Evolutionary conservation across 495 filamentous ascomycete species (phyloP), one percentile per base, ranked within the genome.

Genomic region (Aspergillus homomorphus): DNA sequence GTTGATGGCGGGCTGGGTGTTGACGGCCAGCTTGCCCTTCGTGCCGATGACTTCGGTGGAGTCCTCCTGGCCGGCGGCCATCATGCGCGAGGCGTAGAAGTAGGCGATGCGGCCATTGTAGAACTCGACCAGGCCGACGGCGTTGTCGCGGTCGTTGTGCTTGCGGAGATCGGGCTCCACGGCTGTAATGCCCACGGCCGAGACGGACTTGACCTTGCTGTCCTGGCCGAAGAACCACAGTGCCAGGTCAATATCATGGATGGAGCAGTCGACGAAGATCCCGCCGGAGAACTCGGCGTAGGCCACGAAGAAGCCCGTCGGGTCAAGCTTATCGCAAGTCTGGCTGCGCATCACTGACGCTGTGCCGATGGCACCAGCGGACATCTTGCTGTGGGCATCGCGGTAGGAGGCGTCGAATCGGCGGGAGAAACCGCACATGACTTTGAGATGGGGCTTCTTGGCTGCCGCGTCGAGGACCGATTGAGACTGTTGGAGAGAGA

Each of bases 21-120:
- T 87, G 21, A 87, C 77, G 0, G 75, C 71, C 14, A 87, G 48
- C 62, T 86, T 87, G 4, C 84, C 84, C 53, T 78, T 70, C 0
- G 84, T 87, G 7, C 84, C 84, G 56, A 87, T 82, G 51, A 88
- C 76, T 70, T 88, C 85, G 0, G 84, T 85, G 57, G 74, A 78
- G 60, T 88, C 85, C 59, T 85, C 77, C 69, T 87, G 85, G 1
- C 85, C 85, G 2, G 79, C 76, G 0, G 82, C 80, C 82, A 87
- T 87, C 83, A 86, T 87, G 16, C 84, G 73, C 8, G 69, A 76
- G 19, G 70, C 73, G 67, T 84, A 87, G 57, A 85, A 81, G 58
- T 86, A 85, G 6, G 83, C 84, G 41, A 88, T 79, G 62, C 79
- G 76, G 16, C 82, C 84, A 43, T 76, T 79, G 55, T 77, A 80